Base-by-base conservation (phyloP, 257 asterid genomes). In the Capsicum baccatum region DNA sequence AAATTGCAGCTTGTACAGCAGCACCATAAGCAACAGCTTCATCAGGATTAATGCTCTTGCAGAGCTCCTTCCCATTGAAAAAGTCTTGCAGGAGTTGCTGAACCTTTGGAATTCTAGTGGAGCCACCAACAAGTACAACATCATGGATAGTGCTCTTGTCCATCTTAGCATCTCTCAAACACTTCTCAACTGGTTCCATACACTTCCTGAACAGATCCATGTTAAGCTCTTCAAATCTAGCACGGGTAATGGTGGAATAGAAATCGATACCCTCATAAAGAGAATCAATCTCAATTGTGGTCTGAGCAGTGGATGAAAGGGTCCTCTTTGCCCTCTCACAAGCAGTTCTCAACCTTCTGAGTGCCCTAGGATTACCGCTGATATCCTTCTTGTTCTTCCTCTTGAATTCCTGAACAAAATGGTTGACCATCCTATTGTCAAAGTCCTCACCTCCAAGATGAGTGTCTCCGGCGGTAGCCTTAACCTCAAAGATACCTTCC, bases 1-100 rank as follows among this genome's bases (percentile, higher is more conserved):
- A 66, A 70, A 94, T 94, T 10, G 98, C 98, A 80, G 98, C 98
- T 54, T 94, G 98, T 13, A 94, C 97, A 10, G 98, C 98, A 39
- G 98, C 98, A 86, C 97, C 97, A 10, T 94, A 94, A 2, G 98
- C 97, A 79, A 94, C 98, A 14, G 98, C 98, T 85, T 94, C 97
- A 21, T 92, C 98, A 0, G 97, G 97, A 89, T 94, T 94, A 70
- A 94, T 94, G 68, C 94, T 92, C 90, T 94, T 94, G 98, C 98
- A 94, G 19, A 94, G 97, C 90, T 94, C 98, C 79, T 94, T 94
- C 3, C 98, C 98, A 2, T 94, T 94, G 88, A 92, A 94, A 88
- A 94, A 92, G 86, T 94, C 98, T 86, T 94, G 98, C 83, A 94
- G 19, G 4, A 82, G 79, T 39, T 86, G 90, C 85, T 84, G 89